phyloP scores from a whole-genome alignment of 306 rosid species.

The cucumber (Cucumis sativus) region DNA sequence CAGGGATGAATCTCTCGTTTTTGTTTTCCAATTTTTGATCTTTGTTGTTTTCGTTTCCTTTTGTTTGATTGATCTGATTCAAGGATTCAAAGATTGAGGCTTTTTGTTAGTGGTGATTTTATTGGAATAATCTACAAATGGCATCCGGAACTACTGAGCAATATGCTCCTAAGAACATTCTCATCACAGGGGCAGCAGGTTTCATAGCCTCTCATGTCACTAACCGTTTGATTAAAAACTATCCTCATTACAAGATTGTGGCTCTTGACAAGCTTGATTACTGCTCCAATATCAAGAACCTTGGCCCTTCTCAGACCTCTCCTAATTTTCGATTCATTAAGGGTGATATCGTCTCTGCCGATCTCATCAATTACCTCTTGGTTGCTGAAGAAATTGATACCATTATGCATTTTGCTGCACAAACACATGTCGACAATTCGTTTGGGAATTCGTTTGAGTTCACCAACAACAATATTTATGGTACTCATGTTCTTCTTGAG shows the following conservation, averaged over 20 bases:
- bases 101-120: background rate
- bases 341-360: conserved; percentile 50
- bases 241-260: conserved; percentile 44
- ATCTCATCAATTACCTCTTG: conserved; percentile 43
- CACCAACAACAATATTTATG: conserved; percentile 64
- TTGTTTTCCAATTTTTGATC: no score
- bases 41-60: background rate
- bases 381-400: conserved; percentile 56
- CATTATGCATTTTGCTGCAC: conserved; percentile 73
- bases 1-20: background rate
- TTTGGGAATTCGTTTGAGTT: conserved; percentile 67
- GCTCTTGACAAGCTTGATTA: conserved; percentile 67
- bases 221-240: conserved; percentile 31
- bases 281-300: conserved; percentile 51
- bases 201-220: conserved; percentile 72
- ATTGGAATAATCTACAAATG: conserved; percentile 10
- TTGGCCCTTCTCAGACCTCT: conserved; percentile 28
- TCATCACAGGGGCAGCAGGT: conserved; percentile 63
- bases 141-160: conserved; percentile 12
- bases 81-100: background rate
- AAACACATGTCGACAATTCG: conserved; percentile 68
- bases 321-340: conserved; percentile 51
- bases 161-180: conserved; percentile 50
- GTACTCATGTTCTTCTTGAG: conserved; percentile 65
- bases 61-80: background rate